Evolutionary conservation across 2,329 filamentous ascomycete genomes (phyloP).

Genomic region (Trichophyton verrucosum): DNA sequence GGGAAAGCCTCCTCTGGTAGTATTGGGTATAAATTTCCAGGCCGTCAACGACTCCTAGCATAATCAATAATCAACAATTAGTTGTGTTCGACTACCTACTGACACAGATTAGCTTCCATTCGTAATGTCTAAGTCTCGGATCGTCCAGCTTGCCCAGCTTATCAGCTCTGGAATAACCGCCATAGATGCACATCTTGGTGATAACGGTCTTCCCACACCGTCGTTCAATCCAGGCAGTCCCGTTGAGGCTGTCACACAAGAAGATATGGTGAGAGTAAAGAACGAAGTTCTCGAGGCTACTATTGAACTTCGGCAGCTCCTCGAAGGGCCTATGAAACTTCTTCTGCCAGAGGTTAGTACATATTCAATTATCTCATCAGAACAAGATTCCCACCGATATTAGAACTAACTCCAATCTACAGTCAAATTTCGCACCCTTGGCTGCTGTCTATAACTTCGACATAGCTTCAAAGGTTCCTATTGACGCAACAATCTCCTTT

Average conservation of each 20-base stretch:
- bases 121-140: background rate
- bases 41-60: no score
- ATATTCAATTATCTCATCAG: background rate
- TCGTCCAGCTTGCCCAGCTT: background rate
- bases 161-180: background rate
- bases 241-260: background rate
- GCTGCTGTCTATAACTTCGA: no score
- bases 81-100: no score
- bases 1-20: no score
- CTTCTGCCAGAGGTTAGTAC: slow-evolving; percentile 3
- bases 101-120: no score
- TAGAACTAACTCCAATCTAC: no score
- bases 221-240: background rate
- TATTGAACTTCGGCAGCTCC: background rate
- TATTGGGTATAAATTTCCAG: no score
- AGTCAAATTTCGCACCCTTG: no score
- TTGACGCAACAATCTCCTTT: no score
- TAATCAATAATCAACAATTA: no score
- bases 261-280: background rate
- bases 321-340: background rate
- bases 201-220: background rate
- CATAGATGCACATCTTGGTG: background rate
- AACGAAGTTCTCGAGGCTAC: background rate
- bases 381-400: no score
- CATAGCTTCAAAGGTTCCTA: no score